These are phyloP conservation scores for Thelonectria discophora DNA, from an alignment of 2,329 filamentous ascomycete species.

Conservation along the genomic window DNA sequence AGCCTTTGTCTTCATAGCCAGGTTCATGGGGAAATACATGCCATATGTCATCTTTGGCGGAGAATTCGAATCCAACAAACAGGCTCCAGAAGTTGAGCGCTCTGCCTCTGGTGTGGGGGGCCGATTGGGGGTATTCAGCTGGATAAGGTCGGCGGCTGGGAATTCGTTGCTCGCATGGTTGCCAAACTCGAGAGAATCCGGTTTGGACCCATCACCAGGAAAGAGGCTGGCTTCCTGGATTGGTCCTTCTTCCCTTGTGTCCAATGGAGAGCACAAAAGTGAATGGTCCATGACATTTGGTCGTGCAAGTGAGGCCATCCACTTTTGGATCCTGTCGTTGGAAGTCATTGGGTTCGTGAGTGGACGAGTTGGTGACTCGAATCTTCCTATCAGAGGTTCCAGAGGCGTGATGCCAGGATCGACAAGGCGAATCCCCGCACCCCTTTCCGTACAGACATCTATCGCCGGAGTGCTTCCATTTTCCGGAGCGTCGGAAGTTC, in stretches of 20 bases:
- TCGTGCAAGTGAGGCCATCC: not conserved
- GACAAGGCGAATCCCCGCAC: not conserved
- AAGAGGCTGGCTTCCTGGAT: not conserved
- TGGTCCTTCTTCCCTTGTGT: not conserved
- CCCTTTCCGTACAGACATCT: not conserved
- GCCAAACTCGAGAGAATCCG: not conserved
- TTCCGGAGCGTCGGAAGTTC: not conserved
- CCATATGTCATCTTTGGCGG: constrained; percentile 15
- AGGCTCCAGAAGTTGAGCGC: not conserved
- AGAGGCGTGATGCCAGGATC: not conserved
- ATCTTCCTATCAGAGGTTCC: not conserved
- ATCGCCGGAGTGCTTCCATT: not conserved
- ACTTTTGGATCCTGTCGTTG: not conserved
- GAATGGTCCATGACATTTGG: not conserved
- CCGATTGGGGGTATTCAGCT: not conserved
- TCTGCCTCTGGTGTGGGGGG: not conserved
- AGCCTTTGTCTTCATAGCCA: not conserved
- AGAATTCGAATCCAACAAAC: constrained; percentile 18
- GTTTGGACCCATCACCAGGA: too few species aligned
- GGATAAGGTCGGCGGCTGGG: not conserved
- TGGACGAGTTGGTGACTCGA: not conserved
- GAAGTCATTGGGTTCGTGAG: not conserved
- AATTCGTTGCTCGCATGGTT: not conserved
- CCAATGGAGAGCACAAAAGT: not conserved
- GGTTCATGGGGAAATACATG: constrained; percentile 10